Evolutionary conservation across 2,329 filamentous ascomycete species (phyloP), one percentile per base, ranked within the genome.

Genomic region (Colletotrichum sp.): DNA sequence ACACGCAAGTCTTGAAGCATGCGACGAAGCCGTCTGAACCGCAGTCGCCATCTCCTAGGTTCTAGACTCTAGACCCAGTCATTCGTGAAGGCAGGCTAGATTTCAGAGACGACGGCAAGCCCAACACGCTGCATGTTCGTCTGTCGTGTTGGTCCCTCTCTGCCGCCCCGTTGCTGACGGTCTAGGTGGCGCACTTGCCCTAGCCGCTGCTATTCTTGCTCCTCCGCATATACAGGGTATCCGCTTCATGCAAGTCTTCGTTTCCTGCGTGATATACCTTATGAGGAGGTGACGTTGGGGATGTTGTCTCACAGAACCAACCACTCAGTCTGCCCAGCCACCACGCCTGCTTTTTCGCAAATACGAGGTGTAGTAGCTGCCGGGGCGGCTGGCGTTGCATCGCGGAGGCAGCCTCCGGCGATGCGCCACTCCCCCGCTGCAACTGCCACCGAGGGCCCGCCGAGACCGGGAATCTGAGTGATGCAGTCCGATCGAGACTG

Each of bases 341-440:
- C 39, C 39, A 49, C 18, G 39, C 39, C 39, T 49, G 39, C 39
- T n/a, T 12, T 6, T 10, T n/a, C 16, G 44, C 39, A 12, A 76
- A 76, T 76, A 76, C 73, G 73, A 76, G 73, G 64, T 73, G 73
- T 44, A 65, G 44, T 60, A 73, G 69, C 18, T 59, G 32, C 28
- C 18, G 26, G 63, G 30, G 64, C 73, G 73, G 64, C 64, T 73
- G 70, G 70, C 24, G 57, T 73, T 76, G 70, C 70, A 76, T 73
- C 70, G 36, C 49, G 59, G 66, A 69, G 30, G 57, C 34, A 26
- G 28, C 52, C 44, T 72, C 69, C 57, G 59, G 59, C 63, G 44
- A 64, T 64, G 62, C 64, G 32, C 24, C 62, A 55, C 66, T 30
- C 34, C 63, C 62, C 62, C 63, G 34, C 64, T 60, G 64, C 21